Evolutionary conservation across 371 early-diverging fungal species (phyloP), one percentile per base, ranked within the genome.

Genomic region (Mortierella sp.): DNA sequence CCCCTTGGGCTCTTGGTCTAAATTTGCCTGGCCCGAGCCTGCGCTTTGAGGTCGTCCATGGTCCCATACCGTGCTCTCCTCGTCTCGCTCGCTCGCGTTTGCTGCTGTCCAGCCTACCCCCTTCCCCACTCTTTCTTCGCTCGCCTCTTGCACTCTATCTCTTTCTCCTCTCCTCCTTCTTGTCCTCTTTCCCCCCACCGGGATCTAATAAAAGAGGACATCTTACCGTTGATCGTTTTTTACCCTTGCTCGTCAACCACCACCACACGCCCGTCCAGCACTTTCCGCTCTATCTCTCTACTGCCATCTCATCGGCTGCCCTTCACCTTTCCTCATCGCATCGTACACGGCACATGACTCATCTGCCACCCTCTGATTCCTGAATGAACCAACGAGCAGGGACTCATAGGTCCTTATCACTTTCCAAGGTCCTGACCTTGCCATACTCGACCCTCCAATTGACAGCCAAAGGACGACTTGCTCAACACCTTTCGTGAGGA

Each of bases 321-420:
- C 14, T 3, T 7, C 24, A 4, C 21, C 47, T 29, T 16, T 41
- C 41, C 10, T 16, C 17, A n/a, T n/a, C n/a, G n/a, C n/a, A n/a
- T n/a, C n/a, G n/a, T 16, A 6, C 17, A 6, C 29, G 3, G 17
- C 14, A 3, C 29, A 13, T 29, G 17, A 28, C 45, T 21, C 22
- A 22, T 25, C 27, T 4, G 29, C 14, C 4, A 10, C 10, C 10
- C 25, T 12, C 28, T 29, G 27, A 49, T 49, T 49, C 49, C 28
- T 49, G 49, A 29, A 49, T 29, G 49, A 27, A 49, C 49, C 49
- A 49, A 49, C 12, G 28, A 24, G 29, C 49, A 49, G 49, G 49
- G 28, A 49, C 29, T 28, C 29, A 16, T 8, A 37, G n/a, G 34
- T 34, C 7, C 34, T 34, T 34, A 34, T 34, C 34, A 34, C 34